A percentile compares a stretch with the other conserved stretches of the same genome.
Conservation (phyloP, 1,284 basidiomycete genomes). For the Ceratobasidium sp. region DNA sequence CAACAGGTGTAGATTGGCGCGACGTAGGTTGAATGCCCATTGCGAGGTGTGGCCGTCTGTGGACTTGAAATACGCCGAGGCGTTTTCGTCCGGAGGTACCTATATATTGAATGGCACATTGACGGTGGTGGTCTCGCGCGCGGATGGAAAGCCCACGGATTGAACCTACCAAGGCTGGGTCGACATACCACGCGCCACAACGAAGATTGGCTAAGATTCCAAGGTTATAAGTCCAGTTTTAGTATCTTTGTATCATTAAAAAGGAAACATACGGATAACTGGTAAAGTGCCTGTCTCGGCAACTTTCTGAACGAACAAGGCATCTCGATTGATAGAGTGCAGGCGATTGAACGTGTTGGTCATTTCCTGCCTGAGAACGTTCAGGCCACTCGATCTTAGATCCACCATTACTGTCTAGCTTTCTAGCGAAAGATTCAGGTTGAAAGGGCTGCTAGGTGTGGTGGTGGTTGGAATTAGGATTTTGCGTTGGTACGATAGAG, state of each 20-base stretch:
- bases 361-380: constrained; percentile 70
- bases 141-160: no score
- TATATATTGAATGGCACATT: no score
- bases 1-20: constrained; percentile 87
- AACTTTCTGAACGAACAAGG: constrained; percentile 72
- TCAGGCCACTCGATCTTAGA: constrained; percentile 52
- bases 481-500: background rate
- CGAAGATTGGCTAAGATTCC: constrained; percentile 82
- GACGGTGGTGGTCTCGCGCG: background rate
- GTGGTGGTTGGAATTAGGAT: background rate
- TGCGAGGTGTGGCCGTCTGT: constrained; percentile 93
- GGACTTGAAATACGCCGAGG: constrained; percentile 90
- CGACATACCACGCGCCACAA: constrained; percentile 94
- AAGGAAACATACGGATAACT: constrained; percentile 66
- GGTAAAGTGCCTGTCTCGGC: constrained; percentile 69
- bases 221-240: no score
- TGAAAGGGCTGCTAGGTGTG: background rate
- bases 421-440: background rate
- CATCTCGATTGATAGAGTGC: constrained; percentile 84
- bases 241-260: constrained; percentile 17
- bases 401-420: constrained; percentile 29
- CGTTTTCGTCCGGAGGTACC: constrained; percentile 50
- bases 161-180: constrained; percentile 68
- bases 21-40: constrained; percentile 87
- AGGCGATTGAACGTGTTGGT: constrained; percentile 85